Conservation (phyloP, 1,139 yeast species). For the Blastobotrys serpentis region DNA sequence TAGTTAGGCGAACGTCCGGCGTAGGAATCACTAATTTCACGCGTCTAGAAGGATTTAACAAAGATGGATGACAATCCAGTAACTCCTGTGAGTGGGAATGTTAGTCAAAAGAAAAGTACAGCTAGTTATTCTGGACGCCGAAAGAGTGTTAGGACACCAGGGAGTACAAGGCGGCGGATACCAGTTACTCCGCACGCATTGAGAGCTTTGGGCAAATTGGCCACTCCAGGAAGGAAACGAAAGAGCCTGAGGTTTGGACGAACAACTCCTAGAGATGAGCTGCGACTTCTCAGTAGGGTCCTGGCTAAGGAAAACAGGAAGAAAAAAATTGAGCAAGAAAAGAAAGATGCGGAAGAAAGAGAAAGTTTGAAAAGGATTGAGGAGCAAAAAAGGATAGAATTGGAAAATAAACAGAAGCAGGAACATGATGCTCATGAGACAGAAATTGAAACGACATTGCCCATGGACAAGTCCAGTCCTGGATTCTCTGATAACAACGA, state of each 20-base stretch:
- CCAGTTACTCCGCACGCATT: slow-evolving; percentile 18
- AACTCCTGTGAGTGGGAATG: not conserved
- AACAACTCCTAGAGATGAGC: slow-evolving; percentile 18
- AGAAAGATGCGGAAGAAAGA: not conserved
- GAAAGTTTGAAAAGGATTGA: not conserved
- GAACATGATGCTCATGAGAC: not conserved
- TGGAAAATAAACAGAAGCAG: not conserved
- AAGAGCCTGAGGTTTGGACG: slow-evolving; percentile 11
- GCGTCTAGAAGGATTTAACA: too few species aligned
- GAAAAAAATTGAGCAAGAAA: not conserved
- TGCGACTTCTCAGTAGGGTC: slow-evolving; percentile 21
- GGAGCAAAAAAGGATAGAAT: not conserved
- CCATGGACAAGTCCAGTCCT: not conserved
- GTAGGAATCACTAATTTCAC: too few species aligned
- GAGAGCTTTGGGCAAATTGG: slow-evolving; percentile 13
- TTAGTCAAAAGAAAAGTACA: not conserved
- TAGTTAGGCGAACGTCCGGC: too few species aligned
- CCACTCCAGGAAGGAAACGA: slow-evolving; percentile 16
- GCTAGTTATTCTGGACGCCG: not conserved
- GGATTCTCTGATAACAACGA: slow-evolving; percentile 12
- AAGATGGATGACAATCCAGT: not conserved
- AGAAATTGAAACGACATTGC: not conserved
- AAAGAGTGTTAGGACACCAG: slow-evolving; percentile 4
- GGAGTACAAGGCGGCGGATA: slow-evolving; percentile 6
- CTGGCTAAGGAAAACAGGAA: slow-evolving; percentile 17